Evolutionary conservation across 2,329 filamentous ascomycete genomes (phyloP), one percentile per base, ranked within the genome.

Genomic region (Diaporthe sp.): DNA sequence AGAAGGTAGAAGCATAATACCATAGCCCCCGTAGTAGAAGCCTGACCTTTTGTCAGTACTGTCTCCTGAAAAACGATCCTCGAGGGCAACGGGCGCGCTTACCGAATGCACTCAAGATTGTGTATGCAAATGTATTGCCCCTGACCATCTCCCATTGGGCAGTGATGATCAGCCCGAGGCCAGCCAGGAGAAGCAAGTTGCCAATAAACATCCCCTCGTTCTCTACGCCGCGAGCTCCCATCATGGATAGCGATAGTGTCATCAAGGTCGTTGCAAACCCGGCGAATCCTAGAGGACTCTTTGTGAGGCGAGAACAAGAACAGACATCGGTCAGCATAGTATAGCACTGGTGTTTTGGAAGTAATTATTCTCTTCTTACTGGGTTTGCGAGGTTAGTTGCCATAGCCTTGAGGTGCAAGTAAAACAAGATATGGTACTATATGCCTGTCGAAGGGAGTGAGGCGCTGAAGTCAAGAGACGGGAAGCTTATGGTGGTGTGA

Each of bases 121-220:
- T 62, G 19, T 62, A 62, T 7, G 39, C 10, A 13, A 62, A 62
- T 28, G 60, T 62, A 15, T 28, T 28, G 15, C 60, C 60, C 28
- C 37, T 62, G 37, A 62, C 60, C 60, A 62, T 62, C 60, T 44
- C 60, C 60, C 60, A 62, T 62, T 44, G 60, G n/a, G 60, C 60
- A 28, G 60, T 10, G 15, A 62, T 62, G 37, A 62, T 44, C 37
- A 62, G 37, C 13, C 58, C 58, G n/a, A 62, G 58, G 19, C 58
- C 37, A 44, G 37, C 60, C 60, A 62, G 31, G 39, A 62, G 37
- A 44, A 44, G 60, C 10, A 62, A 10, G 60, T 62, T n/a, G 19
- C 13, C 60, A 62, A 44, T 28, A 19, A 62, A 62, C 60, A 62
- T 44, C 34, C 60, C 37, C 31, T 62, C 60, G 10, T 44, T 62